Conservation (phyloP, 2,329 filamentous ascomycete genomes). For the Calonectria leucothoes region DNA sequence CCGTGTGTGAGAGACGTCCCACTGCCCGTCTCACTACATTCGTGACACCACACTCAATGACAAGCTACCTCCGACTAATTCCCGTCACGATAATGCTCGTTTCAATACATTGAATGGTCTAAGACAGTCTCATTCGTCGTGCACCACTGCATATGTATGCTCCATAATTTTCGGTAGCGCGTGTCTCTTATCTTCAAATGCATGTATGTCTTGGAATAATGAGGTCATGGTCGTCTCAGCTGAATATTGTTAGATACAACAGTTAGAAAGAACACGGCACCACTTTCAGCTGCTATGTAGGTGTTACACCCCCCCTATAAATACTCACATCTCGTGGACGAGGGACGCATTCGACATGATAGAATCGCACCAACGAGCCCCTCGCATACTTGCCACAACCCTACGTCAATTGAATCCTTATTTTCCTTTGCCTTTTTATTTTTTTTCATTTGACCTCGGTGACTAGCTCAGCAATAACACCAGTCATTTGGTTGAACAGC, state of each 20-base stretch:
- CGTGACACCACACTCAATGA: too few relatives aligned
- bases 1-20: too few relatives aligned
- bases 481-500: neutral
- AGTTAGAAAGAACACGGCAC: neutral
- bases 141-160: neutral
- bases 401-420: too few relatives aligned
- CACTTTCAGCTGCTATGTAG: neutral
- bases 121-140: neutral
- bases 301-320: neutral
- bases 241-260: neutral
- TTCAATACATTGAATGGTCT: neutral
- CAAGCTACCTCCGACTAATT: too few relatives aligned
- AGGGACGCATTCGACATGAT: neutral
- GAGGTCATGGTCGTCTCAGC: neutral
- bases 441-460: neutral
- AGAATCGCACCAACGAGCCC: neutral
- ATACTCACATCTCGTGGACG: neutral
- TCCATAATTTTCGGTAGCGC: neutral
- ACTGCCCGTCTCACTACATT: too few relatives aligned
- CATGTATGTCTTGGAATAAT: neutral
- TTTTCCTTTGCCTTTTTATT: too few relatives aligned
- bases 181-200: neutral
- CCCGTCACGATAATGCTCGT: neutral
- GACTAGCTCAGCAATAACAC: neutral
- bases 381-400: neutral